Evolutionary conservation across 495 filamentous ascomycete species (phyloP), one percentile per base, ranked within the genome.

Genomic region (Penicillium pulvis): DNA sequence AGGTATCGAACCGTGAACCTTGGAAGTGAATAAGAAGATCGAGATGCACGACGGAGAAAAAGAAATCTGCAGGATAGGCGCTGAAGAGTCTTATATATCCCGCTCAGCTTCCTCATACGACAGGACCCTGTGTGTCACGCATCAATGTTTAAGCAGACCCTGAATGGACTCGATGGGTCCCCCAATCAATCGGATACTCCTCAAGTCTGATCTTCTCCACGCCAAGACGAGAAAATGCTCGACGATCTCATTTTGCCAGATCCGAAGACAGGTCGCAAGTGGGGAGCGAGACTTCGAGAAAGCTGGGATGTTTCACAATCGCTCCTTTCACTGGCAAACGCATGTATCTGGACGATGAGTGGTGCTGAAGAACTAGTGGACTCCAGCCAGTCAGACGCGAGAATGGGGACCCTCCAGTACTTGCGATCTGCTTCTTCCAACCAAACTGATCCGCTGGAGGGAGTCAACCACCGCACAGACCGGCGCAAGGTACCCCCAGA

Each of bases 1-100:
- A 43, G 57, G 60, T 68, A 61, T 72, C 67, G 63, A 75, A 70
- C 64, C 52, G 62, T 54, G 35, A n/a, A n/a, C n/a, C n/a, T n/a
- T n/a, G n/a, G n/a, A 65, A 53, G 23, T 23, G 51, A 66, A 51
- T 63, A 46, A 61, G 35, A 55, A 60, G 62, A 68, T 41, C 36
- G 58, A 57, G 64, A 57, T 62, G 65, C 43, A 57, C 64, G 65
- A 62, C 52, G 49, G 60, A 26, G 62, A 60, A 55, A 58, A 56
- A 55, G 45, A 33, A 49, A 46, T 46, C 55, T 56, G 36, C 9
- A 51, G 16, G 7, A 51, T 61, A 55, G 55, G 55, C 58, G 60
- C 59, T 58, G 51, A 55, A 60, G 49, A 61, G 46, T 59, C 64
- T 67, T 70, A 70, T 67, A 70, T 70, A 43, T 30, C 6, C 20